Evolutionary conservation across 2,329 filamentous ascomycete genomes (phyloP).

Genomic region (Aspergillus sp.): DNA sequence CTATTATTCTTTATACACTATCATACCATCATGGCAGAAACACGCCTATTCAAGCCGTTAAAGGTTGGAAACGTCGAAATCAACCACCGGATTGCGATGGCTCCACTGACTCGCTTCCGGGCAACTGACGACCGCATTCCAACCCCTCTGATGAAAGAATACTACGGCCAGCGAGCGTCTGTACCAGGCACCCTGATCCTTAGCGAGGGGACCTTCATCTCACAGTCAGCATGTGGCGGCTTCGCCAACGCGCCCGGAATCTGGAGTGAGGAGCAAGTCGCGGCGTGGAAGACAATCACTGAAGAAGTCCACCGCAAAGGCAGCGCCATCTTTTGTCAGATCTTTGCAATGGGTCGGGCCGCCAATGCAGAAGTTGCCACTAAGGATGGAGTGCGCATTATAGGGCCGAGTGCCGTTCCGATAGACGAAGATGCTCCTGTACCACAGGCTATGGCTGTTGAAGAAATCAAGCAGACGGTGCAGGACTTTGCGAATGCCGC

Average conservation of each 20-base stretch:
- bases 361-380: conserved; percentile 39
- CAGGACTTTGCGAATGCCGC: conserved; percentile 47
- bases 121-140: conserved; percentile 51
- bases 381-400: conserved; percentile 13
- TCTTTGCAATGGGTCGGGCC: conserved; percentile 62
- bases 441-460: conserved; percentile 33
- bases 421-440: conserved; percentile 25
- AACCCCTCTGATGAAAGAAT: conserved; percentile 45
- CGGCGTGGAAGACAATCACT: conserved; percentile 61
- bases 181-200: conserved; percentile 58
- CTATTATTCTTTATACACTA: background rate
- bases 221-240: conserved; percentile 43
- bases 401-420: conserved; percentile 24
- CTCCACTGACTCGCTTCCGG: conserved; percentile 59
- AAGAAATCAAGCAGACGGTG: conserved; percentile 46
- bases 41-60: conserved; percentile 38
- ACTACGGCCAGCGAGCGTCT: conserved; percentile 56
- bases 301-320: conserved; percentile 64
- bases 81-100: conserved; percentile 53
- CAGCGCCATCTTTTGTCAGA: conserved; percentile 60
- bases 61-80: conserved; percentile 44
- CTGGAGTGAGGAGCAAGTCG: conserved; percentile 56
- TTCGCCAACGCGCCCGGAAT: conserved; percentile 59
- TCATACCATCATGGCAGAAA: background rate
- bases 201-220: conserved; percentile 58